Percentiles rank a stretch among this genome's conserved stretches.
These are phyloP conservation scores for Fomitopsis betulina DNA, from an alignment of 1,284 basidiomycete genomes.

Conservation along the genomic window DNA sequence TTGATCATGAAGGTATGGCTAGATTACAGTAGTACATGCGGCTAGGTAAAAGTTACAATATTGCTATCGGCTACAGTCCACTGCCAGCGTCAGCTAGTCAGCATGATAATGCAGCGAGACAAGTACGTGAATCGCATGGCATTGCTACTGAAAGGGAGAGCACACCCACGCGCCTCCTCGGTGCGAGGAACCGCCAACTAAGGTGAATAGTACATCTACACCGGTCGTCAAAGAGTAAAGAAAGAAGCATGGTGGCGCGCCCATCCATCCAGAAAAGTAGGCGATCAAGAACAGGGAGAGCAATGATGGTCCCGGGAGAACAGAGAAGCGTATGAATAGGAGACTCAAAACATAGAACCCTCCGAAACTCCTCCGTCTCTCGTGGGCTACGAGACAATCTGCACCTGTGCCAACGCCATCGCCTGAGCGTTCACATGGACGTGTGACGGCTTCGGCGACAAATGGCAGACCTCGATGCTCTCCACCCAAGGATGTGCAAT, in stretches of 20 bases:
- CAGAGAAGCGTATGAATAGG: conserved; percentile 5
- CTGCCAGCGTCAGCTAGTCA: background rate
- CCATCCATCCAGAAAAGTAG: conserved; percentile 1
- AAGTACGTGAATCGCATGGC: conserved; percentile 11
- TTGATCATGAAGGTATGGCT: conserved; percentile 2
- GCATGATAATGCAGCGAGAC: conserved; percentile 3
- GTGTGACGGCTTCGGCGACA: conserved; percentile 55
- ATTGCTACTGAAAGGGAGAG: conserved; percentile 19
- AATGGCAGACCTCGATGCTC: conserved; percentile 73
- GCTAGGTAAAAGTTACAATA: conserved; percentile 6
- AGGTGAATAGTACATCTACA: conserved; percentile 29
- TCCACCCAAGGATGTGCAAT: conserved; percentile 82
- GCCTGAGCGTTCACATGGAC: conserved; percentile 43
- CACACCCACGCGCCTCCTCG: conserved; percentile 13
- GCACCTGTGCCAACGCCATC: conserved; percentile 24
- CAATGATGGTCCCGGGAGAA: conserved; percentile 1
- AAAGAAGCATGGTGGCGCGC: conserved; percentile 5
- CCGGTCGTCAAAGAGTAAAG: conserved; percentile 14
- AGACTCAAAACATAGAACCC: conserved; percentile 6
- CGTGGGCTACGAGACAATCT: conserved; percentile 14
- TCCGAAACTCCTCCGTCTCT: conserved; percentile 4
- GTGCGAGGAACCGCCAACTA: conserved; percentile 18
- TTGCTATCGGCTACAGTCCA: conserved; percentile 8
- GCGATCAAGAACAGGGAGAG: conserved; percentile 2
- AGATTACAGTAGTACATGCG: conserved; percentile 8